Evolutionary conservation across 106 monocot species (phyloP), one percentile per base, ranked within the genome.

Genomic region (Allium sativum): DNA sequence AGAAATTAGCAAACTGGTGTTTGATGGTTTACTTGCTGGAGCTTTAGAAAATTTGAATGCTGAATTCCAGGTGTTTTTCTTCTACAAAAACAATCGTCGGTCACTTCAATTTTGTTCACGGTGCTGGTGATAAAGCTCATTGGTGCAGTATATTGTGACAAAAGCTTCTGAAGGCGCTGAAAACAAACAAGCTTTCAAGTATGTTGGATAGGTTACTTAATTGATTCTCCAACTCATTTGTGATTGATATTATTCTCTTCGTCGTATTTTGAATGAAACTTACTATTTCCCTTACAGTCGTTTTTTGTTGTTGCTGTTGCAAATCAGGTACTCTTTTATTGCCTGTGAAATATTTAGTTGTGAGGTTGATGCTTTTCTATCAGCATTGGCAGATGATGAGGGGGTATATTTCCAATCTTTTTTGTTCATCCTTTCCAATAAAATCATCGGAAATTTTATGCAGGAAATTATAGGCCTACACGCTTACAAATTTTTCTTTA

Each of bases 301-400:
- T 45, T 66, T 66, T 62, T 60, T 21, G 14, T 68, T 21, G 31
- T 31, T 31, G 31, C 31, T 31, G 31, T 31, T 31, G 31, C 31
- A 31, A 56, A 58, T n/a, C 53, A 89, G 88, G 75, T 89, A 84
- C 42, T 84, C 88, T 41, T 89, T 84, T 69, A 75, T 89, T 57
- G 88, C 88, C 4, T 89, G 84, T 68, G 88, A 89, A 78, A 84
- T 89, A 58, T 81, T 89, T 63, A 76, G 73, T 46, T 84, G 88
- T 55, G 88, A 89, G 69, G 78, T 89, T 53, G 88, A 89, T 75
- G 74, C 76, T 53, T 84, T 89, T 65, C 62, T 84, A 22, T 70
- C 77, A 54, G 75, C 88, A 40, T 81, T 89, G 65, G 88, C 81
- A 48, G 88, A 84, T 47, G 88, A 89, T 76, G 88, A 78, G 56